Evolutionary conservation across 2,329 filamentous ascomycete genomes (phyloP).

Genomic region (Beauveria sp.): DNA sequence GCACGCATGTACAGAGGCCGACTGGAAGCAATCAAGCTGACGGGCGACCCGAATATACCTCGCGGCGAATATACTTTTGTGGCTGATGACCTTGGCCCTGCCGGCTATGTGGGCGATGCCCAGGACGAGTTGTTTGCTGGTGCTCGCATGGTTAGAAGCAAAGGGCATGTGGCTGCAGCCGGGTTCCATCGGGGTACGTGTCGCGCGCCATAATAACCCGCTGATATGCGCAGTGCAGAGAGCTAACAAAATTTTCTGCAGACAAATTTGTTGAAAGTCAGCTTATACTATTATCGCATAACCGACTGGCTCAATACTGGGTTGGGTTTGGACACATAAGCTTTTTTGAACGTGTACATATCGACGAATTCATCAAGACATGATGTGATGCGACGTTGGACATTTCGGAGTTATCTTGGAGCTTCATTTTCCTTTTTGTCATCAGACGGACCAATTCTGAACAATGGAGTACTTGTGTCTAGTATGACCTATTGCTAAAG

Average conservation of each 20-base stretch:
- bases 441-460: not conserved
- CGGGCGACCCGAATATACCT: conserved; percentile 84
- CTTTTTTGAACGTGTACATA: conserved; percentile 52
- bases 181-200: conserved; percentile 65
- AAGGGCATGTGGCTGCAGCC: conserved; percentile 67
- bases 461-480: not conserved
- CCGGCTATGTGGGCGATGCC: conserved; percentile 56
- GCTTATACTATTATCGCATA: conserved; percentile 69
- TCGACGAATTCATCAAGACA: conserved; percentile 40
- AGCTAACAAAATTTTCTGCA: conserved; percentile 24
- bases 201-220: not conserved
- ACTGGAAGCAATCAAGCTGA: conserved; percentile 81
- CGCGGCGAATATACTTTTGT: conserved; percentile 78
- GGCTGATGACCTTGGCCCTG: conserved; percentile 64
- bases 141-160: conserved; percentile 62
- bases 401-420: not conserved
- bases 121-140: conserved; percentile 64
- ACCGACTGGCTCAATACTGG: conserved; percentile 79
- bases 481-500: not conserved
- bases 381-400: conserved; percentile 10
- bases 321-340: conserved; percentile 52
- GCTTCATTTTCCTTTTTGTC: not conserved
- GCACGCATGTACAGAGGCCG: conserved; percentile 54
- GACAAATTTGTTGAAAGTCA: conserved; percentile 69
- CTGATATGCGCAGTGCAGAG: not conserved